Evolutionary conservation across 495 filamentous ascomycete genomes (phyloP).

Genomic region (Trichoderma asperelloides): DNA sequence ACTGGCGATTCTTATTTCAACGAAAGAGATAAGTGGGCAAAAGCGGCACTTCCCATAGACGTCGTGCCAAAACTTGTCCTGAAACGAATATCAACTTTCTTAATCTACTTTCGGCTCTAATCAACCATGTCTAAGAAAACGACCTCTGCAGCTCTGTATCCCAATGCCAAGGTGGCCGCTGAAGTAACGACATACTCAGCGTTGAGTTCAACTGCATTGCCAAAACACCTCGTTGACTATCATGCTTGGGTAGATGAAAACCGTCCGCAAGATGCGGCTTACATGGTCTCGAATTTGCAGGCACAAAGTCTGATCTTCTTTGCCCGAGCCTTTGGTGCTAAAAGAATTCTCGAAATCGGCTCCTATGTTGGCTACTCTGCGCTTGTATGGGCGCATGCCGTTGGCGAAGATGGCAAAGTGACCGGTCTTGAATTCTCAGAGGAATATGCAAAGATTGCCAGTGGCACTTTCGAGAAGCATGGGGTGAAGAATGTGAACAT

Average conservation of each 20-base stretch:
- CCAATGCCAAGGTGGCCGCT: conserved; percentile 20
- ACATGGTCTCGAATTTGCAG: conserved; percentile 30
- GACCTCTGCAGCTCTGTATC: conserved; percentile 21
- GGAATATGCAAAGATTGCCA: conserved; percentile 23
- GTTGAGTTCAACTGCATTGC: conserved; percentile 19
- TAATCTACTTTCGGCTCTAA: background rate
- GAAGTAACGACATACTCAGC: conserved; percentile 23
- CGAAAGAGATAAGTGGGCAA: background rate
- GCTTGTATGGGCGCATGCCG: conserved; percentile 24
- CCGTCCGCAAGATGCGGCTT: conserved; percentile 16
- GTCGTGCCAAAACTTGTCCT: too few relatives aligned
- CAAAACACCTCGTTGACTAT: conserved; percentile 21
- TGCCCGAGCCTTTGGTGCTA: conserved; percentile 23
- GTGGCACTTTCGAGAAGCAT: conserved; percentile 18
- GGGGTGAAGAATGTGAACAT: conserved; percentile 24
- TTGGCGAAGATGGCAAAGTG: conserved; percentile 27
- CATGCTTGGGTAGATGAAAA: conserved; percentile 20
- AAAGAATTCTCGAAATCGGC: conserved; percentile 31
- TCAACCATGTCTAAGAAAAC: conserved; percentile 22
- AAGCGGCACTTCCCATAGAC: too few relatives aligned
- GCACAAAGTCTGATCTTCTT: conserved; percentile 23
- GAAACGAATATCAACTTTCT: background rate
- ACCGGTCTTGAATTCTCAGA: conserved; percentile 25
- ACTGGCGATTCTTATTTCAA: background rate
- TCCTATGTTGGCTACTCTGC: conserved; percentile 29